Evolutionary conservation across 441 rosid genomes (phyloP).

Genomic region (Corymbia citriodora): DNA sequence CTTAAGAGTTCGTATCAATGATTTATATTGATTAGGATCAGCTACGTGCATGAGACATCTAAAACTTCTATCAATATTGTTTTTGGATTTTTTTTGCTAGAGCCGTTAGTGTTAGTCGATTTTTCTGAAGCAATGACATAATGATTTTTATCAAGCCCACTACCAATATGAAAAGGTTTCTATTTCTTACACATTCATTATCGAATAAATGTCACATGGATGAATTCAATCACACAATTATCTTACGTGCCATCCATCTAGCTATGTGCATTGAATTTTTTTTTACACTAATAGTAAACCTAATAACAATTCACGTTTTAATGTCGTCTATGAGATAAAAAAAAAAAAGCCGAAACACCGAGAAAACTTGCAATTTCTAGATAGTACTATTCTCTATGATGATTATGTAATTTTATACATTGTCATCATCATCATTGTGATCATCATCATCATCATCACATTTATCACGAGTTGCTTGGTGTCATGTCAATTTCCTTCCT

Average conservation of each 20-base stretch:
- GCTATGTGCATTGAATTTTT: background rate
- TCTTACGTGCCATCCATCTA: background rate
- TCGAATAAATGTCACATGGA: background rate
- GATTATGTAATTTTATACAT: background rate
- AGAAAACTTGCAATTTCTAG: background rate
- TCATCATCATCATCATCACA: background rate
- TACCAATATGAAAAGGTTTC: background rate
- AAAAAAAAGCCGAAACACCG: no score
- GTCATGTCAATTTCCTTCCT: background rate
- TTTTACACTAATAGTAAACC: no score
- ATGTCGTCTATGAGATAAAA: no score
- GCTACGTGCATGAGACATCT: fast-evolving
- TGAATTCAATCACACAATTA: background rate
- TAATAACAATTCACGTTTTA: no score
- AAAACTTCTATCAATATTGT: background rate
- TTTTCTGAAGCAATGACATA: background rate
- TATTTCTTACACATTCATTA: fast-evolving
- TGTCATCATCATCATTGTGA: no score
- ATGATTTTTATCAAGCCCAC: background rate
- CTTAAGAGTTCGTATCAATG: background rate
- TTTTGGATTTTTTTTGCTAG: background rate
- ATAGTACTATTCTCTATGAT: background rate
- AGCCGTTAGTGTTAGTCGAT: no score
- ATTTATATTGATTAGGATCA: background rate
- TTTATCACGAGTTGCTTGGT: background rate